phyloP scores from a whole-genome alignment of 2,329 filamentous ascomycete genomes.

The Colletotrichum tabaci region DNA sequence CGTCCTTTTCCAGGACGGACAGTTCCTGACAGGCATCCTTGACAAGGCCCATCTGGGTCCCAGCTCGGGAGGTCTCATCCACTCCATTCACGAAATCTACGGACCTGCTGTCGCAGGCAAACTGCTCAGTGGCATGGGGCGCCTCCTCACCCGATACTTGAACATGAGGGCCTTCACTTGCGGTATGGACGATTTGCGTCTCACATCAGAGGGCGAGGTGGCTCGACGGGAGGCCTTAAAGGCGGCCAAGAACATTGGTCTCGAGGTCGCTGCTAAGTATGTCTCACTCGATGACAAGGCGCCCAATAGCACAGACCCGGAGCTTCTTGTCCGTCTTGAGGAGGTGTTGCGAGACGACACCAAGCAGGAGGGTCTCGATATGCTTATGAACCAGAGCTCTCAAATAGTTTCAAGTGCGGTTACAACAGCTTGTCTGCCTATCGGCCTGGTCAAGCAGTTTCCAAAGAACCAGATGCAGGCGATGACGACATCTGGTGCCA shows the following conservation, averaged over 20 bases:
- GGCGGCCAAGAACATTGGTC: conserved; percentile 78
- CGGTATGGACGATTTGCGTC: conserved; percentile 93
- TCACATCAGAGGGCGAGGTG: conserved; percentile 85
- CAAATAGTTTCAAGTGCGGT: conserved; percentile 82
- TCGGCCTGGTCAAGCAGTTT: conserved; percentile 89
- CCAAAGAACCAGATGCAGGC: conserved; percentile 99
- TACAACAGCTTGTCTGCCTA: conserved; percentile 84
- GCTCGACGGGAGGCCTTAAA: conserved; percentile 78
- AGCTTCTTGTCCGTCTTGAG: conserved; percentile 85
- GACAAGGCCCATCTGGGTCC: conserved; percentile 97
- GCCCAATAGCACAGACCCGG: conserved; percentile 74
- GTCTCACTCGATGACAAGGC: conserved; percentile 82
- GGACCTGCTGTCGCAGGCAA: conserved; percentile 90
- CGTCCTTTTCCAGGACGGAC: conserved; percentile 88
- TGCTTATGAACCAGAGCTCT: conserved; percentile 82
- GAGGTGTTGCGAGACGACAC: conserved; percentile 91
- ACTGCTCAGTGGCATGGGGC: conserved; percentile 88
- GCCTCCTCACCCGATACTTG: conserved; percentile 89
- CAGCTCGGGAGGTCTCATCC: conserved; percentile 87
- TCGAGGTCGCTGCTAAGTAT: conserved; percentile 87
- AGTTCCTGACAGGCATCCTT: conserved; percentile 90
- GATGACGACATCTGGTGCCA: conserved; percentile 97
- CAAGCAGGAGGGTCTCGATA: conserved; percentile 93
- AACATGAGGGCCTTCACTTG: conserved; percentile 97
- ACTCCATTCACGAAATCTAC: conserved; percentile 94